Conservation (phyloP, 805 yeast species). For the Saccharomycopsis amapae region DNA sequence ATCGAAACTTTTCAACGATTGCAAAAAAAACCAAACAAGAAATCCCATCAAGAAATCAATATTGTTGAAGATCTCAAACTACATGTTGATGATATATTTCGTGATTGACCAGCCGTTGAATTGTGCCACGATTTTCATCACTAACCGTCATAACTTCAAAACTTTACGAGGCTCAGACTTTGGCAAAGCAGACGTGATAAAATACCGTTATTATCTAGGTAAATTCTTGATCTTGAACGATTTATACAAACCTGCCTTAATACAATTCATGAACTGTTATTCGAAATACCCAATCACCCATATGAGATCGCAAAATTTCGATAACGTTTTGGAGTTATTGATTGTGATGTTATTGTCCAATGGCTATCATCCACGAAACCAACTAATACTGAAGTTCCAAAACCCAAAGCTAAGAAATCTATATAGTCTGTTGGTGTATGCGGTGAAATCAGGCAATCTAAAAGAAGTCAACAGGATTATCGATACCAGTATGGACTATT, state of each 20-base stretch:
- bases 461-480: slow-evolving; percentile 1
- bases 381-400: slow-evolving; percentile 3
- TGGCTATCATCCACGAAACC: slow-evolving; percentile 13
- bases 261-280: slow-evolving; percentile 18
- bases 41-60: slow-evolving; percentile 8
- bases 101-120: slow-evolving; percentile 19
- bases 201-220: slow-evolving; percentile 17
- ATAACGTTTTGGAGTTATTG: slow-evolving; percentile 7
- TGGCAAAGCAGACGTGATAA: slow-evolving; percentile 11
- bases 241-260: slow-evolving; percentile 7
- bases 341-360: slow-evolving; percentile 9
- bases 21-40: slow-evolving; percentile 16
- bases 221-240: slow-evolving; percentile 12
- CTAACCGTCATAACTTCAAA: slow-evolving; percentile 7
- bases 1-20: slow-evolving; percentile 19
- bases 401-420: not conserved
- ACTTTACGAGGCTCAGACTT: slow-evolving; percentile 12
- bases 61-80: slow-evolving; percentile 15
- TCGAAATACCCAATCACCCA: slow-evolving; percentile 1
- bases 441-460: slow-evolving; percentile 8
- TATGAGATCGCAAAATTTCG: not conserved
- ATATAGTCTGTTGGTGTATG: slow-evolving; percentile 4
- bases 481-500: not conserved
- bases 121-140: slow-evolving; percentile 20
- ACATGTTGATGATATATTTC: slow-evolving; percentile 14